Evolutionary conservation across 192 early-diverging fungal species (phyloP), one percentile per base, ranked within the genome.

Genomic region (Gaertneriomyces sp.): DNA sequence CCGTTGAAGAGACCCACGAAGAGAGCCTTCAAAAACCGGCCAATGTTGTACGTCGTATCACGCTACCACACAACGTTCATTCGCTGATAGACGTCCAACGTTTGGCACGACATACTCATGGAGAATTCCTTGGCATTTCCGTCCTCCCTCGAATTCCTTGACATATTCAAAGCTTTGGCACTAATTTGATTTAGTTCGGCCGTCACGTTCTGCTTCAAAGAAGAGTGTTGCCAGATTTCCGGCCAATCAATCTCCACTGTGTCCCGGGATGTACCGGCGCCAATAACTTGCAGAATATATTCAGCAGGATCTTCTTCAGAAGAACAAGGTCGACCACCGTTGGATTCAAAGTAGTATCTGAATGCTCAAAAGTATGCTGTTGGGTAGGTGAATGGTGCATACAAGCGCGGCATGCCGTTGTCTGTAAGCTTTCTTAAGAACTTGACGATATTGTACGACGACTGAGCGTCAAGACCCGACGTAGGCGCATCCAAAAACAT

Each of bases 321-420:
- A 33, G 81, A 77, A 69, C 89, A 92, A 25, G 74, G 76, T 47
- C 74, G 77, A 0, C 86, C 89, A 61, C 92, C 89, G 52, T 90
- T 79, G 40, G 64, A 66, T 64, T 92, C 89, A 80, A 90, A 91
- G 76, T 92, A 89, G 12, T 74, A 72, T 93, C 91, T 72, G 93
- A 95, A 61, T 89, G 85, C 58, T 89, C 83, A 71, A 95, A 44
- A 92, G 76, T 63, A 89, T 76, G n/a, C 90, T 82, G 7, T 86
- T 89, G 43, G 93, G 93, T 75, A 90, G 90, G 76, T 95, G 93
- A 58, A 95, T 93, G 9, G 90, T 91, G 74, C 90, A 91, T 53
- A 91, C 71, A 83, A 93, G 60, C 85, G 81, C 85, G 81, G 59
- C 88, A 87, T 52, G 85, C 85, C 77, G 84, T 85, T 54, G 84